A percentile compares a stretch with the other conserved stretches of the same genome.
These are phyloP conservation scores for Chlamydomonas sphaeroides DNA, from an alignment of 139 green algal species.

Conservation along the genomic window DNA sequence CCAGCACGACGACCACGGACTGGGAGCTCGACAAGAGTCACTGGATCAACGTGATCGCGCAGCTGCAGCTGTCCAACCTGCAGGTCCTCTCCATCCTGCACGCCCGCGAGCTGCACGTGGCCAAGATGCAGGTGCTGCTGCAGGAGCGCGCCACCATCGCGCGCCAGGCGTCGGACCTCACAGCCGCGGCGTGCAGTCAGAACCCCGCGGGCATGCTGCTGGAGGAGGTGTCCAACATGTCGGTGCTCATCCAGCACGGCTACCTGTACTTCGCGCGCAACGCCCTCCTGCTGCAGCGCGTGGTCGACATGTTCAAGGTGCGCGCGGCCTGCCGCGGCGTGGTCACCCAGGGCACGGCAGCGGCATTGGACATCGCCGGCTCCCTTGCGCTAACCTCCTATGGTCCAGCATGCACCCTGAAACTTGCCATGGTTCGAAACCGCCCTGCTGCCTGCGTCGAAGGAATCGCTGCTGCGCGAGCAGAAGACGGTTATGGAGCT, in stretches of 20 bases:
- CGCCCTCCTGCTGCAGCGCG: conserved; percentile 43
- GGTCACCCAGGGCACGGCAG: too few relatives aligned
- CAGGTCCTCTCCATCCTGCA: conserved; percentile 49
- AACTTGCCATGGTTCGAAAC: too few relatives aligned
- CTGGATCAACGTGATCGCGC: conserved; percentile 57
- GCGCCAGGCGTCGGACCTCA: conserved; percentile 43
- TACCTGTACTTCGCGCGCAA: conserved; percentile 58
- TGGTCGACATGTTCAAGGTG: conserved; percentile 54
- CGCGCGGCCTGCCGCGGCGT: too few relatives aligned
- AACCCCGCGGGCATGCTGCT: conserved; percentile 13
- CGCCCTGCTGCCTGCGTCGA: too few relatives aligned
- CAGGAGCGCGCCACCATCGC: conserved; percentile 47
- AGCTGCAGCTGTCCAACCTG: conserved; percentile 54
- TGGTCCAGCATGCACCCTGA: too few relatives aligned
- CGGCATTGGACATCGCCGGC: too few relatives aligned
- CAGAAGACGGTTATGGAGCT: conserved; percentile 59
- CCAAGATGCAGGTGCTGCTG: conserved; percentile 46
- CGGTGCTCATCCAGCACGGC: conserved; percentile 51
- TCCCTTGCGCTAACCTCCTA: too few relatives aligned
- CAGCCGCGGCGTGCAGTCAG: conserved; percentile 7
- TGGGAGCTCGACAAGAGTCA: conserved; percentile 59
- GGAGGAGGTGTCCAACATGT: conserved; percentile 46
- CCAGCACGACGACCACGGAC: conserved; percentile 32
- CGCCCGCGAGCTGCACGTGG: conserved; percentile 43
- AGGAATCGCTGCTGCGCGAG: conserved; percentile 50